These are phyloP conservation scores for Amphicarpaea edgeworthii DNA, from an alignment of 306 rosid genomes.

Conservation along the genomic window DNA sequence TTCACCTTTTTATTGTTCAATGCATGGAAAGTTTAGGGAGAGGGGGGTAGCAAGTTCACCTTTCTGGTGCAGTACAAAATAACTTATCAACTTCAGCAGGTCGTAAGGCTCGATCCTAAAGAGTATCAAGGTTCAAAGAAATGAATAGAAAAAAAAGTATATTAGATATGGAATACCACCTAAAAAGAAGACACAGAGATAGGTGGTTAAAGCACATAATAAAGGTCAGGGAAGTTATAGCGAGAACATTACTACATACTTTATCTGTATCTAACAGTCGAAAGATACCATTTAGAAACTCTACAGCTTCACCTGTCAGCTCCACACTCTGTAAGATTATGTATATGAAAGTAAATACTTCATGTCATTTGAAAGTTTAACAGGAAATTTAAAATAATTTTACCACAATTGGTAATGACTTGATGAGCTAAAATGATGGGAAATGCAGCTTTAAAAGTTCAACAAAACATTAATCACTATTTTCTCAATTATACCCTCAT, in stretches of 20 bases:
- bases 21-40: neutral
- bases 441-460: slow-evolving; percentile 7
- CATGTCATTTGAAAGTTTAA: slow-evolving; percentile 33
- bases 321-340: slow-evolving; percentile 81
- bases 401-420: slow-evolving; percentile 17
- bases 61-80: slow-evolving; percentile 91
- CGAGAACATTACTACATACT: slow-evolving; percentile 58
- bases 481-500: neutral
- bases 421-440: neutral
- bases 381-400: slow-evolving; percentile 30
- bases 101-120: slow-evolving; percentile 83
- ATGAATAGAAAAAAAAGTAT: slow-evolving; percentile 38
- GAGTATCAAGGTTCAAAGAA: slow-evolving; percentile 48
- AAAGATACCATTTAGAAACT: slow-evolving; percentile 84
- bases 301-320: slow-evolving; percentile 85
- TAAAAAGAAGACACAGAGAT: neutral
- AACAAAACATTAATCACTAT: neutral
- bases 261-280: slow-evolving; percentile 79
- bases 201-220: slow-evolving; percentile 11
- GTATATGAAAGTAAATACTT: slow-evolving; percentile 40
- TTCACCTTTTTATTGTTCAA: slow-evolving; percentile 56
- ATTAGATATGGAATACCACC: slow-evolving; percentile 41
- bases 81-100: slow-evolving; percentile 79
- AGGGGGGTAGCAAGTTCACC: slow-evolving; percentile 57
- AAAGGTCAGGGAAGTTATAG: slow-evolving; percentile 7